These are phyloP conservation scores for Xylaria sp. DNA, from an alignment of 2,329 filamentous ascomycete genomes.

Conservation along the genomic window DNA sequence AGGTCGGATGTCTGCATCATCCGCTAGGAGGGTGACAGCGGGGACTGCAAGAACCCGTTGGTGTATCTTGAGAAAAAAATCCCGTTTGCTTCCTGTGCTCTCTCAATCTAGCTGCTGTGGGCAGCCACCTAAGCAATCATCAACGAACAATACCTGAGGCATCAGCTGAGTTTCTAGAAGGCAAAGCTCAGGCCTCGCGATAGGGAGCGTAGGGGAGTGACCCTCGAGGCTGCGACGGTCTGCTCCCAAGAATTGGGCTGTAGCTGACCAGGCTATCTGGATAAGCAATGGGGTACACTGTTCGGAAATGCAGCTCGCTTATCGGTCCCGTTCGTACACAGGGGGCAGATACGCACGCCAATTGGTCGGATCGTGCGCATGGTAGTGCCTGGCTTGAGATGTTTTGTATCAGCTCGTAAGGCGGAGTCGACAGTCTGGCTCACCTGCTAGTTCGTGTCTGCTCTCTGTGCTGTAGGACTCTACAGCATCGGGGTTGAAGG, in stretches of 20 bases:
- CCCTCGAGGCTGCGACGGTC: not conserved
- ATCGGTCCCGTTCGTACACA: conserved; percentile 34
- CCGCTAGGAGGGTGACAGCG: conserved; percentile 47
- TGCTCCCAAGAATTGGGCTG: conserved; percentile 1
- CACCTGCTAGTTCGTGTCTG: conserved; percentile 9
- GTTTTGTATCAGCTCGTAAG: conserved; percentile 34
- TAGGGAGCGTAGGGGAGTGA: not conserved
- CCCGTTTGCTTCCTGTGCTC: conserved; percentile 38
- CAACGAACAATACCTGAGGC: conserved; percentile 6
- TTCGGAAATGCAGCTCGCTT: conserved; percentile 37
- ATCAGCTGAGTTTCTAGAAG: not conserved
- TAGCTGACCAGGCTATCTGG: conserved; percentile 9
- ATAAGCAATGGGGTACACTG: conserved; percentile 2
- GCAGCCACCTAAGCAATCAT: conserved; percentile 23
- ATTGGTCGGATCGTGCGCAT: conserved; percentile 26
- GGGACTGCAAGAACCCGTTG: conserved; percentile 44
- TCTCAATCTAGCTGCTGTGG: conserved; percentile 18
- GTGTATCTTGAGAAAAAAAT: conserved; percentile 42
- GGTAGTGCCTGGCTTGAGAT: conserved; percentile 26
- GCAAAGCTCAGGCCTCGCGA: not conserved
- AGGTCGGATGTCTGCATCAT: conserved; percentile 45
- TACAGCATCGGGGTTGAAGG: conserved; percentile 15
- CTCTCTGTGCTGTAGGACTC: conserved; percentile 12
- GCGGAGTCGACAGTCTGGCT: conserved; percentile 19
- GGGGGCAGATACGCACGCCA: conserved; percentile 17